Percentiles rank a stretch among this genome's conserved stretches.
Evolutionary conservation across 176 grass and related monocot genomes (phyloP).

Genomic region (Pontederia crassipes): DNA sequence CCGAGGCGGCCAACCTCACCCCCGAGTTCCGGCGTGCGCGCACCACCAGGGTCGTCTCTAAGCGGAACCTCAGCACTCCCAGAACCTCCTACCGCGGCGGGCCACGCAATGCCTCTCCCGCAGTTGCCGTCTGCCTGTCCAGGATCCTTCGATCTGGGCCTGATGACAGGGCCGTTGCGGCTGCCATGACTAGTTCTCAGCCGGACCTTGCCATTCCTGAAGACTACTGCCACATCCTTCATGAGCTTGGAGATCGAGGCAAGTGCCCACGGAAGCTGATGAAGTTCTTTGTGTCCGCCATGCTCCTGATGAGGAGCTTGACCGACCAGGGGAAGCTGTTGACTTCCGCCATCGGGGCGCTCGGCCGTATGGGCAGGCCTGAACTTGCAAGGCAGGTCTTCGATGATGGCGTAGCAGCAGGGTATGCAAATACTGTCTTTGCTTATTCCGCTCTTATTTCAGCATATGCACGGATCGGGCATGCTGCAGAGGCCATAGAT

Average conservation of each 20-base stretch:
- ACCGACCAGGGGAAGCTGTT: constrained; percentile 69
- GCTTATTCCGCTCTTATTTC: constrained; percentile 76
- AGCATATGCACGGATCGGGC: constrained; percentile 79
- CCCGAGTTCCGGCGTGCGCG: constrained; percentile 73
- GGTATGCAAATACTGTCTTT: constrained; percentile 86
- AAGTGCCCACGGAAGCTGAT: constrained; percentile 35
- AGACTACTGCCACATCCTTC: constrained; percentile 70
- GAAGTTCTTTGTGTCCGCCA: constrained; percentile 47
- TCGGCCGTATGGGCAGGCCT: constrained; percentile 64
- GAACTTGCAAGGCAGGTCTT: constrained; percentile 74
- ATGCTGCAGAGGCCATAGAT: constrained; percentile 55
- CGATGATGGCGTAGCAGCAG: constrained; percentile 37
- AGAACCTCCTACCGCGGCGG: neutral
- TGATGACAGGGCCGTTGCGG: constrained; percentile 22
- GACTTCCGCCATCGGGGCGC: constrained; percentile 50
- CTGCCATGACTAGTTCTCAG: constrained; percentile 27
- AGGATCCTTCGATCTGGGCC: constrained; percentile 46
- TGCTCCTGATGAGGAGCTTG: constrained; percentile 40
- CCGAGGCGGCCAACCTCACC: constrained; percentile 23
- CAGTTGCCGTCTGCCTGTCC: constrained; percentile 38
- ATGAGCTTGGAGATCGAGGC: constrained; percentile 46
- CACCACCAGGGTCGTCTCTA: constrained; percentile 71
- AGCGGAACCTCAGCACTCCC: constrained; percentile 40
- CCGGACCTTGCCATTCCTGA: constrained; percentile 38
- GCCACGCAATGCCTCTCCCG: constrained; percentile 12